Conservation (phyloP, 169 alveolate species). For the Eimeria necatrix region DNA sequence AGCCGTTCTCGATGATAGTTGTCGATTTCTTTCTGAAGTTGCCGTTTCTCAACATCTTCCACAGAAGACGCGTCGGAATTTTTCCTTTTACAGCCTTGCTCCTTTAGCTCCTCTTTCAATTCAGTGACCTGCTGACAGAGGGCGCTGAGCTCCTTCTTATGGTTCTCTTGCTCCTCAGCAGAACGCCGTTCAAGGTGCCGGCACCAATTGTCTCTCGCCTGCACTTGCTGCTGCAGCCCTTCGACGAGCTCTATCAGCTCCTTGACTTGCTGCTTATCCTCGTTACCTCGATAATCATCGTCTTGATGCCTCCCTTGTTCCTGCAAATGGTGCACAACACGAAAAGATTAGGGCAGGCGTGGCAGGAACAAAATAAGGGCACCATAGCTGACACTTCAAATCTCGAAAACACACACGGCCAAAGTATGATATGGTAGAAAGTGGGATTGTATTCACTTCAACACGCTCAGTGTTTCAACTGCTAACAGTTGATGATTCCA, state of each 20-base stretch:
- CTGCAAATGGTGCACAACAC: neutral
- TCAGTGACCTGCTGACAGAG: slow-evolving; percentile 49
- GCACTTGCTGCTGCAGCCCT: slow-evolving; percentile 64
- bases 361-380: too few species aligned
- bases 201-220: slow-evolving; percentile 65
- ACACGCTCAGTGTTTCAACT: too few species aligned
- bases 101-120: slow-evolving; percentile 45
- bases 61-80: neutral
- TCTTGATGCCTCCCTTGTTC: neutral
- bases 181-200: slow-evolving; percentile 63
- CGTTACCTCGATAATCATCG: neutral
- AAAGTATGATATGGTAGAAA: too few species aligned
- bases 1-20: slow-evolving; percentile 25
- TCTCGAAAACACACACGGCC: too few species aligned
- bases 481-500: too few species aligned
- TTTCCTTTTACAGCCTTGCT: neutral
- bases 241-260: slow-evolving; percentile 29
- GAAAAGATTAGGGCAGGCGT: too few species aligned
- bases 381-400: too few species aligned
- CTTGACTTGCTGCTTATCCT: slow-evolving; percentile 21
- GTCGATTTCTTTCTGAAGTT: slow-evolving; percentile 33
- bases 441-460: too few species aligned
- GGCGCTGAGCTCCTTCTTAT: slow-evolving; percentile 32
- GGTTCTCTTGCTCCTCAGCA: slow-evolving; percentile 42
- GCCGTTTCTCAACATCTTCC: slow-evolving; percentile 24